Evolutionary conservation across 2,329 filamentous ascomycete genomes (phyloP), one percentile per base, ranked within the genome.

Genomic region (Aureobasidium mangrovei): DNA sequence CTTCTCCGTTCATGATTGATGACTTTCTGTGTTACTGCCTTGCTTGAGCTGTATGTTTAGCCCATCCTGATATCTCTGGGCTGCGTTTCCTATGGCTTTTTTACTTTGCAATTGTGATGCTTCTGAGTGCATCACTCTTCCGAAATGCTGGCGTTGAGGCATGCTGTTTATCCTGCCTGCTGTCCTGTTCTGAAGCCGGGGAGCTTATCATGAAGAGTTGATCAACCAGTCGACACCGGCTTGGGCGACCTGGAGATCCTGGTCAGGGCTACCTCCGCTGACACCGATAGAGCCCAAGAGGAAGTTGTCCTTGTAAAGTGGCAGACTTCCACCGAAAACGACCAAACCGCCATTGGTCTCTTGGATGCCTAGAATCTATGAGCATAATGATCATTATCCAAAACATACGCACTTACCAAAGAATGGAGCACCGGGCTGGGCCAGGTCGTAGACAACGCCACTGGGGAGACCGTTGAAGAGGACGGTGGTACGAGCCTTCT

Each of bases 311-410:
- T 55, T 38, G 49, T 59, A 62, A 24, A 65, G 59, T 8, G 63
- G 62, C 41, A 62, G 59, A 3, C 63, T 62, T 9, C 63, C 64
- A 6, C 60, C 61, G 49, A 65, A 65, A 4, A 63, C 60, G 5
- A 65, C 60, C 41, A 66, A 52, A 3, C 62, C 63, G n/a, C 58
- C 62, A 49, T 65, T 65, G 1, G 62, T 63, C 45, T 64, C 52
- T 55, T 63, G 57, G 33, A 64, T 62, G 5, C 57, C 62, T 52
- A 9, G 1, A 38, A 26, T 7, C n/a, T 32, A 24, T 38, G 49
- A 53, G 40, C 36, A 38, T 39, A 10, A 10, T 29, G 7, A 18
- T 7, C 32, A 38, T 2, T 12, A 10, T 3, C 4, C 28, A 9
- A 40, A 9, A 10, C n/a, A 5, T 2, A 35, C 38, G 12, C 28